phyloP scores from a whole-genome alignment of 2,329 filamentous ascomycete genomes.

The Bisporella sp. region DNA sequence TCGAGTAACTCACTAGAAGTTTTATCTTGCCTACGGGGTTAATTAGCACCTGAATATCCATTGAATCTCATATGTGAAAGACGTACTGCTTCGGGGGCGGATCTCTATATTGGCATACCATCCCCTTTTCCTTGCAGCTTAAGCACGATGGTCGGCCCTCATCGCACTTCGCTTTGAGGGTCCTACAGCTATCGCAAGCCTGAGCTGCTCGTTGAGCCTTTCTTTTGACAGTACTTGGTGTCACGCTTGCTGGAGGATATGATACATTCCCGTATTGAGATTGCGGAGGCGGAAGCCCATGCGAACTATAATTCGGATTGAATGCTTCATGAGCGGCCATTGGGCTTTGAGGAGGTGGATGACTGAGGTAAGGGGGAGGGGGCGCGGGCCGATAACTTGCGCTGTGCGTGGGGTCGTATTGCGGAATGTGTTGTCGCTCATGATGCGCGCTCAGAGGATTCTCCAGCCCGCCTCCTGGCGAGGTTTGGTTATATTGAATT shows the following conservation, averaged over 20 bases:
- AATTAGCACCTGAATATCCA: too few relatives aligned
- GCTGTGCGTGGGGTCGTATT: conserved; percentile 15
- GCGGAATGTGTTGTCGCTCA: conserved; percentile 17
- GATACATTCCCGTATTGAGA: conserved; percentile 16
- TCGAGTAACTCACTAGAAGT: conserved; percentile 54
- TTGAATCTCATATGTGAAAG: conserved; percentile 12
- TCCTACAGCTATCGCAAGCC: conserved; percentile 87
- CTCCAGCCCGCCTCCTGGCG: conserved; percentile 21
- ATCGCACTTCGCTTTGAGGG: conserved; percentile 86
- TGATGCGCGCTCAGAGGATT: conserved; percentile 19
- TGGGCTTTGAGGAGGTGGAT: conserved; percentile 18
- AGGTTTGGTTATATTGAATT: conserved; percentile 29
- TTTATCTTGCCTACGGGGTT: conserved; percentile 40
- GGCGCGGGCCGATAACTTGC: neutral
- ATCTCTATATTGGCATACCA: conserved; percentile 83
- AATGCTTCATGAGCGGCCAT: conserved; percentile 21
- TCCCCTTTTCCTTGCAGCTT: conserved; percentile 79
- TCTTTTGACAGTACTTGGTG: conserved; percentile 11
- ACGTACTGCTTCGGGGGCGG: conserved; percentile 85
- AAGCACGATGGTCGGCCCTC: conserved; percentile 72
- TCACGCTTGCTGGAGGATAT: conserved; percentile 11
- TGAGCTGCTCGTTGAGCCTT: conserved; percentile 35
- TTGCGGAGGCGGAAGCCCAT: conserved; percentile 14
- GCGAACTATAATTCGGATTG: conserved; percentile 11
- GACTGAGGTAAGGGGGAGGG: conserved; percentile 9